Evolutionary conservation across 441 rosid genomes (phyloP).

Genomic region (Populus trichocarpa): DNA sequence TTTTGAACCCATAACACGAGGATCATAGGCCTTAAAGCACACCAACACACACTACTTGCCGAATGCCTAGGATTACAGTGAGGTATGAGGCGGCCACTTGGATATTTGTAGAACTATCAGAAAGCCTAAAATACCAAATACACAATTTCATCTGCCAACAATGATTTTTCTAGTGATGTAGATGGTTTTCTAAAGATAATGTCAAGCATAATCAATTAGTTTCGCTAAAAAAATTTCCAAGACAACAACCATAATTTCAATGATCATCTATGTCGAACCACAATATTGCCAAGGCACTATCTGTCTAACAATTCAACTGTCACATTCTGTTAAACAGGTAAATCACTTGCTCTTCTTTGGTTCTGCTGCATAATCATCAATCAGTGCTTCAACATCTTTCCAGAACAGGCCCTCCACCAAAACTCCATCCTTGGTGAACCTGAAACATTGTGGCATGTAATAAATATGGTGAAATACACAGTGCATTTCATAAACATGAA

Average conservation of each 20-base stretch:
- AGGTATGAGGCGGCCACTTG: neutral
- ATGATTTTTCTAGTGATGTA: neutral
- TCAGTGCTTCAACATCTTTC: constrained; percentile 75
- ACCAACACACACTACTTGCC: neutral
- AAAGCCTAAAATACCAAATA: neutral
- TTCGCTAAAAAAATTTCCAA: constrained; percentile 23
- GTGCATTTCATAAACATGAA: neutral
- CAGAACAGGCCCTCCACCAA: constrained; percentile 83
- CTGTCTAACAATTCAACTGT: constrained; percentile 10
- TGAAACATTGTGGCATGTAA: constrained; percentile 52
- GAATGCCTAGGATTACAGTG: neutral
- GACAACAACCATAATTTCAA: constrained; percentile 7
- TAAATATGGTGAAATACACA: neutral
- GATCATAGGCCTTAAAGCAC: neutral
- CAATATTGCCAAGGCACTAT: constrained; percentile 10
- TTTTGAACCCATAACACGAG: neutral
- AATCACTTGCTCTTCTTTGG: constrained; percentile 84
- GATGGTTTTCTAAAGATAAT: neutral
- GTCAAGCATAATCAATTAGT: constrained; percentile 16
- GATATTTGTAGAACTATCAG: neutral
- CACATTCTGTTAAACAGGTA: constrained; percentile 10
- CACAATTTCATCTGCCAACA: neutral
- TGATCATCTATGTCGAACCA: constrained; percentile 6
- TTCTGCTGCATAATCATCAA: constrained; percentile 61
- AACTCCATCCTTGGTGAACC: constrained; percentile 89